phyloP scores from a whole-genome alignment of 352 stramenopile species.

The Globisporangium solare region DNA sequence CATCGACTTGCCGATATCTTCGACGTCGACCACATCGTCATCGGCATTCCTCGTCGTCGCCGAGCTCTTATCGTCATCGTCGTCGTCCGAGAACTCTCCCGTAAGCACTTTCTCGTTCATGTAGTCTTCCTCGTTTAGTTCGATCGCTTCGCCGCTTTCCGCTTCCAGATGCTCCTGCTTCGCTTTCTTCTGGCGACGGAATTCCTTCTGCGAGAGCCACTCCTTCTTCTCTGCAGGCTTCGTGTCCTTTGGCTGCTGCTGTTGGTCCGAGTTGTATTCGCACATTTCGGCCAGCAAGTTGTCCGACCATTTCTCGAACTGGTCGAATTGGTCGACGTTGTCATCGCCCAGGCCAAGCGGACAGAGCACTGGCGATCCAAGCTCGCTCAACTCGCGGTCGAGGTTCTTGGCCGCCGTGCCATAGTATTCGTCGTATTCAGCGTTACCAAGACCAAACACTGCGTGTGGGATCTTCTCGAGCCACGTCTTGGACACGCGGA shows the following conservation, averaged over 20 bases:
- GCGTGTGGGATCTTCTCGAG: conserved; percentile 66
- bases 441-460: conserved; percentile 84
- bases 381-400: conserved; percentile 44
- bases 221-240: conserved; percentile 19
- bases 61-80: conserved; percentile 35
- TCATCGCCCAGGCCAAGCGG: conserved; percentile 71
- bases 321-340: conserved; percentile 75
- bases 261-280: conserved; percentile 54
- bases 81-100: conserved; percentile 66
- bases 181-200: conserved; percentile 76
- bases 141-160: conserved; percentile 46
- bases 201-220: conserved; percentile 83
- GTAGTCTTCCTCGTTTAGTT: conserved; percentile 77
- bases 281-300: conserved; percentile 75
- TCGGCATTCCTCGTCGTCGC: conserved; percentile 21
- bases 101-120: conserved; percentile 84
- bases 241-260: conserved; percentile 14
- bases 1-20: conserved; percentile 85
- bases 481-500: conserved; percentile 84
- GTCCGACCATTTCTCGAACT: conserved; percentile 82
- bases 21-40: conserved; percentile 75
- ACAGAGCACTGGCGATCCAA: conserved; percentile 65
- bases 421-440: conserved; percentile 87
- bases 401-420: conserved; percentile 76
- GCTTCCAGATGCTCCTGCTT: conserved; percentile 53